Base-by-base conservation (phyloP, 352 stramenopile species). In the Peronospora farinosa region DNA sequence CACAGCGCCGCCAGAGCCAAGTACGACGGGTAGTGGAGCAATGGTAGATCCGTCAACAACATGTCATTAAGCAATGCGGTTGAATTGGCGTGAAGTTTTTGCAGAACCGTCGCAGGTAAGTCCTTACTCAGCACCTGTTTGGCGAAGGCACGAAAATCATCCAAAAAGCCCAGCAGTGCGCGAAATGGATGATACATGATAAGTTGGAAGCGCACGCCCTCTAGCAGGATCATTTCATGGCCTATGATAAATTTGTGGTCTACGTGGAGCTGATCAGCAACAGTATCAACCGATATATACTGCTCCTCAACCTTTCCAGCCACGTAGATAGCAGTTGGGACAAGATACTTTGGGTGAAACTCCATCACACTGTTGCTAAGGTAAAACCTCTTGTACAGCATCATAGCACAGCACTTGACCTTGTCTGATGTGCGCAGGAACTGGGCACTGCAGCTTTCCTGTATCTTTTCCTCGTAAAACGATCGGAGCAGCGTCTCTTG, bases 141-240 rank as follows among this genome's bases (percentile, higher is more conserved):
- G 30, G 63, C 59, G 13, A 80, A 90, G 5, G 65, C 72, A 0
- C 82, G 78, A 38, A 95, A 86, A 43, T 92, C 79, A 33, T 92
- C 83, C 37, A 95, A 66, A 59, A 95, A 93, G 15, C 80, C 84
- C 19, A 88, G 40, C 10, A 93, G 56, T 10, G 83, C 52, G 35
- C 84, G 84, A 58, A 92, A 92, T 30, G 85, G 85, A 45, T 94
- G 80, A 48, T 92, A 93, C 77, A 93, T 90, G 54, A 92, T 88
- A 3, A 95, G 67, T 57, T 95, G 81, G 51, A 95, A 95, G 38
- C 83, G 81, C 42, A 92, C 79, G 4, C 85, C 84, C 43, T 92
- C 82, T 3, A 95, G 67, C 36, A 95, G 68, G 6, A 86, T 58
- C 79, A 95, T 95, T 58, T 95, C 85, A 38, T 92, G 78, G 3